Evolutionary conservation across 2,329 filamentous ascomycete species (phyloP), one percentile per base, ranked within the genome.

Genomic region (Aspergillus tubingensis): DNA sequence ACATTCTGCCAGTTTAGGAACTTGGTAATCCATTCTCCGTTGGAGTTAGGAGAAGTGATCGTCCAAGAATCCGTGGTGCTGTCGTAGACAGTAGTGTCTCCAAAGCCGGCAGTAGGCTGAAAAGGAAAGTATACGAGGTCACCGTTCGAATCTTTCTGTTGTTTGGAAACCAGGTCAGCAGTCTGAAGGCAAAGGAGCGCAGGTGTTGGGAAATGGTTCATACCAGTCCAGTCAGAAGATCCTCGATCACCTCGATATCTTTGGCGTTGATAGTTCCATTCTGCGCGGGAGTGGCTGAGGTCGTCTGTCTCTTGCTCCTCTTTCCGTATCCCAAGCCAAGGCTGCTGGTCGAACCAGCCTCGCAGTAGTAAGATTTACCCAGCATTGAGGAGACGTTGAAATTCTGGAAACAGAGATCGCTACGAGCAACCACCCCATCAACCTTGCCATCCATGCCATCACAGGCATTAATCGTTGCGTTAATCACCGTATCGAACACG

Each of bases 21-120:
- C 27, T 51, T 51, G 25, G 48, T 51, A n/a, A 51, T n/a, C 48
- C 48, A 51, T 19, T 51, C 48, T 8, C 48, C 48, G 48, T 51
- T 51, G 11, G 48, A 51, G 48, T 36, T 32, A 3, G 48, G 48
- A 10, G 23, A 32, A 2, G 48, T 51, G 48, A 51, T 51, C 10
- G 48, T 51, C 48, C 48, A 51, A 11, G 48, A 51, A 17, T 51
- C 48, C 23, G 48, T 51, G 15, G 21, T 32, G 25, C 48, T 51
- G 25, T 51, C 48, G 11, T 32, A 51, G 23, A 51, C 48, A n/a
- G 48, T 51, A 2, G 48, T 51, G 27, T 51, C 48, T 7, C 48
- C 48, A 27, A 51, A 51, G 27, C 48, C 48, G 7, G 48, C 48
- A n/a, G 48, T 19, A n/a, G 48, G 48, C 48, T 51, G 48, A 15